A percentile compares a stretch with the other conserved stretches of the same genome.
phyloP scores from a whole-genome alignment of 2,329 filamentous ascomycete species.

The Ceratocystis cacaofunesta region DNA sequence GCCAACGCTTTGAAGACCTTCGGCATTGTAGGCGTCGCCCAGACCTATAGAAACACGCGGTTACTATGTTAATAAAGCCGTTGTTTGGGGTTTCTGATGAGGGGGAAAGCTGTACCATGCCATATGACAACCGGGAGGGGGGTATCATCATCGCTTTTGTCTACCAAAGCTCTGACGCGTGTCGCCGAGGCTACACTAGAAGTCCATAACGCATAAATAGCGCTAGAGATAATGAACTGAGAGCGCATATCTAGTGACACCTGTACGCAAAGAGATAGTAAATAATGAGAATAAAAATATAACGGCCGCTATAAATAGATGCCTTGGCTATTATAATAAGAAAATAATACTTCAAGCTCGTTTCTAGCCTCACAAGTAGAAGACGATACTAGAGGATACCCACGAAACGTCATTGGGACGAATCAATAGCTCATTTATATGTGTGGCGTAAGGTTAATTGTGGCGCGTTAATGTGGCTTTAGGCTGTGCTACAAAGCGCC shows the following conservation, averaged over 20 bases:
- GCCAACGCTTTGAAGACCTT: conserved; percentile 58
- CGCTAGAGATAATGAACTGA: conserved; percentile 5
- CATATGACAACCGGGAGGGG: conserved; percentile 85
- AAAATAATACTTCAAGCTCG: neutral
- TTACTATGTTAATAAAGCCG: neutral
- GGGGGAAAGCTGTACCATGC: conserved; percentile 45
- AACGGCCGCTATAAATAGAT: neutral
- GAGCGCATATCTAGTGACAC: conserved; percentile 10
- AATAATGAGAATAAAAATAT: neutral
- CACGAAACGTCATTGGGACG: neutral
- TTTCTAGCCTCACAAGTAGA: neutral
- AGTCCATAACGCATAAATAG: conserved; percentile 9
- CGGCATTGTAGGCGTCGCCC: conserved; percentile 58
- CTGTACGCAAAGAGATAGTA: neutral
- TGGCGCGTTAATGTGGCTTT: conserved; percentile 3
- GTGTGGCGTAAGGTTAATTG: neutral
- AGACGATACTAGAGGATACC: neutral
- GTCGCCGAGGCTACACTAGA: conserved; percentile 22
- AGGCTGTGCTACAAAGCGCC: neutral
- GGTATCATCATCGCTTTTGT: conserved; percentile 41
- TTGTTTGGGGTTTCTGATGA: neutral
- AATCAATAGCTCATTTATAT: neutral
- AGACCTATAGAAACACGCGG: conserved; percentile 28
- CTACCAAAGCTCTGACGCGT: conserved; percentile 18
- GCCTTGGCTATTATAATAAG: neutral